Evolutionary conservation across 2,329 filamentous ascomycete genomes (phyloP).

Genomic region (Gaeumannomyces tritici): DNA sequence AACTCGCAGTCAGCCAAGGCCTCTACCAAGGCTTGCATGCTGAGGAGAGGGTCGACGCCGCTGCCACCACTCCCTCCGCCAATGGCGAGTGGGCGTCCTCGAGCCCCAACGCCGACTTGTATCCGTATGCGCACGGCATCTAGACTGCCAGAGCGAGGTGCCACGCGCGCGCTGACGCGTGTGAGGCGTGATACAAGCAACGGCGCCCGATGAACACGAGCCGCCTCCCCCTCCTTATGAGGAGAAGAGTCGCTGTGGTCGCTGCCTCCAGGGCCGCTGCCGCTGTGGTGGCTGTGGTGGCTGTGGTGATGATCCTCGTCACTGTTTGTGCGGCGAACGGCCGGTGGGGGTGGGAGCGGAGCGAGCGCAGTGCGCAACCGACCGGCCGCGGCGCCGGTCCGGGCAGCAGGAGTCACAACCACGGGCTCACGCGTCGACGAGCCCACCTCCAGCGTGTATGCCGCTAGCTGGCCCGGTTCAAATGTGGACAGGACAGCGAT

Average conservation of each 20-base stretch:
- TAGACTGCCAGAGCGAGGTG: slow-evolving; percentile 7
- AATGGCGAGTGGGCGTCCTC: slow-evolving; percentile 52
- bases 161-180: slow-evolving; percentile 45
- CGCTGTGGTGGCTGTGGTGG: slow-evolving; percentile 1
- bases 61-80: slow-evolving; percentile 61
- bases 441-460: slow-evolving; percentile 64
- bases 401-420: slow-evolving; percentile 48
- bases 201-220: slow-evolving; percentile 26
- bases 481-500: slow-evolving; percentile 89
- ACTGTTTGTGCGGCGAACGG: not conserved
- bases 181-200: slow-evolving; percentile 42
- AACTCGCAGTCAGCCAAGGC: slow-evolving; percentile 37
- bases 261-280: too few species aligned
- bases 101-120: slow-evolving; percentile 54
- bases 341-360: slow-evolving; percentile 29
- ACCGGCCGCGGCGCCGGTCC: slow-evolving; percentile 60
- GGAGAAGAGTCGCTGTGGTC: not conserved
- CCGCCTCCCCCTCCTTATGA: slow-evolving; percentile 5
- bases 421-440: slow-evolving; percentile 46
- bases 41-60: slow-evolving; percentile 33
- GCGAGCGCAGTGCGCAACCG: slow-evolving; percentile 52
- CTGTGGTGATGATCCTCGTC: not conserved
- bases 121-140: slow-evolving; percentile 57
- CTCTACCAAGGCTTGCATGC: not conserved
- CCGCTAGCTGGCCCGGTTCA: slow-evolving; percentile 65